A percentile compares a stretch with the other conserved stretches of the same genome.
Conservation (phyloP, 2,329 filamentous ascomycete genomes). For the Coniochaeta hoffmannii region DNA sequence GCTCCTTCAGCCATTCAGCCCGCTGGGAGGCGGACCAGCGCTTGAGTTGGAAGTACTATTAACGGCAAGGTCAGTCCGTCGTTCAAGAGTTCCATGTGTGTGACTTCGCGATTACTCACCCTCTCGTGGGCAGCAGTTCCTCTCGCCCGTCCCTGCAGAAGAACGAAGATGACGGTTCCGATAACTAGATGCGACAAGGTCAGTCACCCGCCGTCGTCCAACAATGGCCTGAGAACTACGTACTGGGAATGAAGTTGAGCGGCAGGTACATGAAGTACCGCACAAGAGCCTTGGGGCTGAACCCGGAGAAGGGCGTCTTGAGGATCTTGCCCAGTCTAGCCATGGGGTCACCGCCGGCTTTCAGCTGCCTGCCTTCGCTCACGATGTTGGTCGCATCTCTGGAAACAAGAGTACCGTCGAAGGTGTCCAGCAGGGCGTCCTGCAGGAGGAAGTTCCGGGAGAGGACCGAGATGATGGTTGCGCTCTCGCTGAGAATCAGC, state of each 20-base stretch:
- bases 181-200: constrained; percentile 42
- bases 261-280: constrained; percentile 81
- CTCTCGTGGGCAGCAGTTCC: constrained; percentile 44
- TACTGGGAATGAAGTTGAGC: constrained; percentile 78
- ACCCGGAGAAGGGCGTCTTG: constrained; percentile 49
- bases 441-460: constrained; percentile 69
- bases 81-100: constrained; percentile 16
- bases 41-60: constrained; percentile 86
- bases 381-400: constrained; percentile 54
- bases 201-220: neutral
- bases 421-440: constrained; percentile 79
- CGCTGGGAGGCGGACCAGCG: constrained; percentile 62
- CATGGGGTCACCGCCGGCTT: constrained; percentile 50
- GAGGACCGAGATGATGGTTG: constrained; percentile 47
- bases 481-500: constrained; percentile 57
- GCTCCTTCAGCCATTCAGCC: constrained; percentile 60
- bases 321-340: constrained; percentile 48
- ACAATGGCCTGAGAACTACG: constrained; percentile 15
- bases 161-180: constrained; percentile 73
- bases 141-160: constrained; percentile 55
- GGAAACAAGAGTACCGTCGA: constrained; percentile 64
- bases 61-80: constrained; percentile 43
- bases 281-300: constrained; percentile 56
- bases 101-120: constrained; percentile 29
- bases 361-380: constrained; percentile 65